These are phyloP conservation scores for Globisporangium yorkense DNA, from an alignment of 352 stramenopile genomes.

Conservation along the genomic window DNA sequence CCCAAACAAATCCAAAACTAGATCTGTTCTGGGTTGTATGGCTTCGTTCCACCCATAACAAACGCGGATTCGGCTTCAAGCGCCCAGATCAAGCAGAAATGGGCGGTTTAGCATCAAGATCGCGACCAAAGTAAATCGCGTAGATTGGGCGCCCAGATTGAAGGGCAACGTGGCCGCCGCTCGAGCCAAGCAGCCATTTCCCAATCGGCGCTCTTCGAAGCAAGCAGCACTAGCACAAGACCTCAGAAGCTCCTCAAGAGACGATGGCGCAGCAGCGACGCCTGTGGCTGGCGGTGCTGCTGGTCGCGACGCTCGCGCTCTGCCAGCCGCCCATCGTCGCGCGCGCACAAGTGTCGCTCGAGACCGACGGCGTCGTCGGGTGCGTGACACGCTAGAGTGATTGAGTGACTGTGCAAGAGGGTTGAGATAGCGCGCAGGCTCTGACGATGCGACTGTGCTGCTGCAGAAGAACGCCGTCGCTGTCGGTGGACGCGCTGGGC, in stretches of 20 bases:
- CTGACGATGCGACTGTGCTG: slow-evolving; percentile 13
- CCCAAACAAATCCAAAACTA: background rate
- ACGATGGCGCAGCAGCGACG: slow-evolving; percentile 3
- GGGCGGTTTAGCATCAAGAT: background rate
- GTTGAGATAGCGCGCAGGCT: background rate
- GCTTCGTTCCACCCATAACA: background rate
- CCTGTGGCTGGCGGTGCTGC: slow-evolving; percentile 24
- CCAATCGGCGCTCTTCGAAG: background rate
- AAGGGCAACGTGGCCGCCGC: background rate
- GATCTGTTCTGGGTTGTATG: background rate
- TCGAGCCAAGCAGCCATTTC: slow-evolving; percentile 1
- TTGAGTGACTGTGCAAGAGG: slow-evolving; percentile 7
- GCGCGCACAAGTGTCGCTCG: slow-evolving; percentile 29
- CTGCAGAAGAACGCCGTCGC: slow-evolving; percentile 24
- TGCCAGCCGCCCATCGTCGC: slow-evolving; percentile 19
- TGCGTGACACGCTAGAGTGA: slow-evolving; percentile 12
- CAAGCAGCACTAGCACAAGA: background rate
- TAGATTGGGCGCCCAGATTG: background rate
- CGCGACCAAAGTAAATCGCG: background rate
- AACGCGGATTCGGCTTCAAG: background rate
- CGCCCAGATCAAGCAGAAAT: background rate
- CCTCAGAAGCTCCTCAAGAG: background rate
- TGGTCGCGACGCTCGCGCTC: slow-evolving; percentile 31
- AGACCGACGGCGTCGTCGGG: slow-evolving; percentile 32
- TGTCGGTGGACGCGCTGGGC: slow-evolving; percentile 43